Base-by-base conservation (phyloP, 257 asterid species). In the Solanum pinnatisectum region DNA sequence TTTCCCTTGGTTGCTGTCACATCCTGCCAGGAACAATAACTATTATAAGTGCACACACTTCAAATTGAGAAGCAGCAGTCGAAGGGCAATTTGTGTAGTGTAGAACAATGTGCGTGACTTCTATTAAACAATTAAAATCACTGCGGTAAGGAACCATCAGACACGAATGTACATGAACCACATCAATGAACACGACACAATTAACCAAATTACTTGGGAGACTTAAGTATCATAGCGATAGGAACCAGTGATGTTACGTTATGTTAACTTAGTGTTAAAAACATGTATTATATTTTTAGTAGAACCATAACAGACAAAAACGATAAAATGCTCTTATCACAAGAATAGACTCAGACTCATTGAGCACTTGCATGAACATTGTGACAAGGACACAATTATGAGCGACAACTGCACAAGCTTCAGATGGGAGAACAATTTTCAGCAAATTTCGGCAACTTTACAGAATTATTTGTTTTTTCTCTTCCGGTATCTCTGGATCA, bases 1-100 rank as follows among this genome's bases (percentile, higher is more conserved):
- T 94, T 96, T 88, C 98, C 98, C 90, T 96, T 96, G 39, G 99
- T 95, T 87, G 98, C 98, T 42, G 98, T 96, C 90, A 96, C 99
- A 93, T 95, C 98, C 98, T 95, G 90, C 86, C 84, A 91, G 85
- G 65, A 84, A 90, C 87, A 90, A 25, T 82, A 37, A 72, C n/a
- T 32, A 33, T 32, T 33, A 25, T 71, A 71, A 86, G 40, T 49
- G 49, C 70, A 82, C 71, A 76, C 11, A 70, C 39, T 30, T 35
- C 77, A 71, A 71, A 42, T 33, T 16, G 40, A 71, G 25, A 71
- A 32, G 78, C 78, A 71, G 36, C 78, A 15, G 78, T 7, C 13
- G 5, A 32, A 32, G 22, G 40, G 78, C 7, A 33, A 22, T 32
- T 71, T 32, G 78, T 32, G 42, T 33, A 71, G 74, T 12, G 84